Evolutionary conservation across 306 rosid genomes (phyloP), one percentile per base, ranked within the genome.

Genomic region (Gleditsia sinensis): DNA sequence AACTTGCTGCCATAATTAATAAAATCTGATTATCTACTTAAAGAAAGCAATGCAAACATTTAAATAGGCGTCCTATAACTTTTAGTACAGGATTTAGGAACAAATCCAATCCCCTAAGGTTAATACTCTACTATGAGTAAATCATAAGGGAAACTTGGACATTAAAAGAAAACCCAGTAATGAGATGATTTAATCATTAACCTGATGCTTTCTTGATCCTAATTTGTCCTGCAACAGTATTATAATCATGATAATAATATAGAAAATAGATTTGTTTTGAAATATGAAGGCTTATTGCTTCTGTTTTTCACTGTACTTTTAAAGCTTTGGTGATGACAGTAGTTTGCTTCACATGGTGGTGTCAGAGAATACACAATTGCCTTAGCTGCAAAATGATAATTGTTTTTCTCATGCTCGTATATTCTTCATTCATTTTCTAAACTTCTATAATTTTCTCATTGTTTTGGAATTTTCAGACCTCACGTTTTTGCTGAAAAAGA

Each of bases 401-500:
- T 74, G 72, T 14, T 57, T 78, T 71, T 64, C n/a, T 36, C 45
- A 64, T 64, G 48, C 30, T 63, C 67, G 72, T 64, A 25, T 23
- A 58, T 78, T 72, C 62, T 73, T 74, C 28, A 19, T 36, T 36
- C 2, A 7, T 20, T 61, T 34, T 61, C 48, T 61, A 17, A 68
- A 77, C 74, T n/a, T n/a, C n/a, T 65, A 23, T 76, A 60, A 28
- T 24, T 66, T 28, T 74, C 81, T 72, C 79, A 24, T 72, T 78
- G 6, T 46, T 3, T 39, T 57, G 65, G 75, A 81, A 83, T 64
- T 74, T 86, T 69, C 77, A 16, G 79, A 69, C 63, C 4, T 60
- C 13, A 53, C 69, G 75, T 71, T 79, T 59, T 74, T 76, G 21
- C 88, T 57, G 77, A 75, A 81, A 79, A 66, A 34, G 69, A 43